A percentile compares a stretch with the other conserved stretches of the same genome.
Evolutionary conservation across 176 grass and related monocot species (phyloP).

Genomic region (Oryza coarctata): DNA sequence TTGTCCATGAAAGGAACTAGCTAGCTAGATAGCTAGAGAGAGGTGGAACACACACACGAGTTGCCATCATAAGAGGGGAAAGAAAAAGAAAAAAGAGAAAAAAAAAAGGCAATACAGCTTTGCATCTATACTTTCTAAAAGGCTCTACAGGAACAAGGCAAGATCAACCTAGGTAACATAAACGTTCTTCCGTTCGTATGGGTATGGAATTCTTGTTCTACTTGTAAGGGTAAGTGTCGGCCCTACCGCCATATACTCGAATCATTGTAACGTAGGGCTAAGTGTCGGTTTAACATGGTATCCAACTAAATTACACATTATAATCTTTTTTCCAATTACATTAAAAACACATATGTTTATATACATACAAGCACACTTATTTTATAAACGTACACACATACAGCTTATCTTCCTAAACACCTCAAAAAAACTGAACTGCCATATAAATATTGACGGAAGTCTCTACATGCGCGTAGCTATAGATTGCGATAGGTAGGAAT

Average conservation of each 20-base stretch:
- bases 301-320: too few species aligned
- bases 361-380: too few species aligned
- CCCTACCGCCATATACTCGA: not conserved
- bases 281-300: too few species aligned
- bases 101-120: constrained; percentile 24
- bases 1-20: constrained; percentile 36
- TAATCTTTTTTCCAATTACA: too few species aligned
- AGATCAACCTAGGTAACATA: constrained; percentile 33
- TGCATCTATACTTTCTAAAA: constrained; percentile 39
- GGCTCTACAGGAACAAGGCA: not conserved
- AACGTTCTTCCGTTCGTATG: not conserved
- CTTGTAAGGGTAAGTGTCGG: not conserved
- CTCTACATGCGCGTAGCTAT: too few species aligned
- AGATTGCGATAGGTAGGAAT: too few species aligned
- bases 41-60: constrained; percentile 11
- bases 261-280: not conserved
- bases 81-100: not conserved
- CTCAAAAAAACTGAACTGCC: too few species aligned
- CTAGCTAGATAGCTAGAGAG: not conserved
- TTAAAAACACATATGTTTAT: too few species aligned
- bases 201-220: constrained; percentile 13
- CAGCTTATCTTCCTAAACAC: too few species aligned
- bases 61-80: constrained; percentile 33
- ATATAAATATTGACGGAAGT: too few species aligned
- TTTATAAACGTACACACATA: too few species aligned